Evolutionary conservation across 768 basidiomycete genomes (phyloP), one percentile per base, ranked within the genome.

Genomic region (Peribolospora baueri): DNA sequence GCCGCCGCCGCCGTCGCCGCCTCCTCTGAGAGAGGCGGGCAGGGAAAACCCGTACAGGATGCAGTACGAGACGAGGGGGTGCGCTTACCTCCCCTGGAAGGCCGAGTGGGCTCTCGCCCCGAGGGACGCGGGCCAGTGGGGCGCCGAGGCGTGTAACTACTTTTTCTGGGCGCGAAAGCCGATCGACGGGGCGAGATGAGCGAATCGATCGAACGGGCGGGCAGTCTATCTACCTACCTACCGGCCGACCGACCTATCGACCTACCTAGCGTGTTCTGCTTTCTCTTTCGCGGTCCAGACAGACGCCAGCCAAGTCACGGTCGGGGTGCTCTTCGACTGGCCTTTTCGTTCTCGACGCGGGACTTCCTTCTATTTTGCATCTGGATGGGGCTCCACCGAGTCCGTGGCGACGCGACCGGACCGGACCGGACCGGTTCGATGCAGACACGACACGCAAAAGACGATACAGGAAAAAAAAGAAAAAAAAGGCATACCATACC

Each of bases 131-230:
- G 25, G 25, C 25, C 70, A 71, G 60, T 68, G 69, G 5, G 75
- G 74, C 36, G 72, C 77, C 52, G 68, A 69, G 42, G 82, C 78
- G 64, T 25, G 25, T 25, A 87, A 83, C 62, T 87, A 87, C 66
- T 58, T 87, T 59, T 84, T 87, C 67, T 87, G 85, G 84, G 80
- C 79, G n/a, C 72, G 84, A 37, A 82, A 78, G 59, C 82, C 84
- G 40, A 6, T 6, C 2, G 43, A 45, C 1, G 43, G 2, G 43
- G 43, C 7, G 43, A 13, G 43, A 13, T 7, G 48, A 43, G 14
- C 59, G 61, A 10, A 57, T 58, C 38, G 25, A 51, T 36, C 50
- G 58, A 38, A 1, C 25, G 25, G 25, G 25, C 25, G 25, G 25
- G 25, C 25, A 1, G 25, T 25, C 25, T 25, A 25, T 25, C 25